Evolutionary conservation across 2,329 filamentous ascomycete species (phyloP), one percentile per base, ranked within the genome.

Genomic region (Fusarium armeniacum): DNA sequence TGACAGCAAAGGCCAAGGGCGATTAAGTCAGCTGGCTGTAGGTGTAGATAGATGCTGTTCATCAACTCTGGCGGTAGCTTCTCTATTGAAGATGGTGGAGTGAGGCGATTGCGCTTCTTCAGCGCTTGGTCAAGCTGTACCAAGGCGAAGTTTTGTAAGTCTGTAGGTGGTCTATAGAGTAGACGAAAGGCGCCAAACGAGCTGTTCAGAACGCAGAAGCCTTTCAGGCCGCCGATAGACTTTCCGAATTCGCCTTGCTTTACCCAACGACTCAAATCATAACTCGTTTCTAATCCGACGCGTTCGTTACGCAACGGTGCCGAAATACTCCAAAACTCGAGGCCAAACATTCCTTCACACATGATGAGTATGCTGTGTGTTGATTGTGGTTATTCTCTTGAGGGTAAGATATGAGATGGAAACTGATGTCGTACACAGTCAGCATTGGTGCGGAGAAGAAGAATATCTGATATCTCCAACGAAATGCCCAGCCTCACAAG

Each of bases 391-490:
- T 26, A 20, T 13, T 6, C 2, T 30, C 11, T 30, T 1, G 38
- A 16, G 8, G 11, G 40, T 10, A 40, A 12, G 24, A 26, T 44
- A 5, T 44, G 41, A 44, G 41, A 44, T 26, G 15, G 12, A 44
- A 18, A 16, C 22, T 26, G 41, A 6, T 18, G 9, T 26, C 15
- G 22, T 26, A 18, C 22, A 20, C 22, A 20, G 33, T 51, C 49
- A 51, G 49, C 33, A 16, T 40, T 16, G 8, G 32, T 51, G 49
- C 49, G 33, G 49, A 40, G 49, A 51, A 51, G 8, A 12, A 20
- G 12, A 30, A 13, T 6, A 9, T 8, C 26, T 45, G 26, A 18
- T 20, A 10, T 30, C 11, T 15, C 26, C 18, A 30, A 45, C 24
- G 11, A 5, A 28, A 15, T 20, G 44, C 12, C 44, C 28, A 46